Evolutionary conservation across 768 basidiomycete genomes (phyloP), one percentile per base, ranked within the genome.

Genomic region (Clitopilus hobsonii): DNA sequence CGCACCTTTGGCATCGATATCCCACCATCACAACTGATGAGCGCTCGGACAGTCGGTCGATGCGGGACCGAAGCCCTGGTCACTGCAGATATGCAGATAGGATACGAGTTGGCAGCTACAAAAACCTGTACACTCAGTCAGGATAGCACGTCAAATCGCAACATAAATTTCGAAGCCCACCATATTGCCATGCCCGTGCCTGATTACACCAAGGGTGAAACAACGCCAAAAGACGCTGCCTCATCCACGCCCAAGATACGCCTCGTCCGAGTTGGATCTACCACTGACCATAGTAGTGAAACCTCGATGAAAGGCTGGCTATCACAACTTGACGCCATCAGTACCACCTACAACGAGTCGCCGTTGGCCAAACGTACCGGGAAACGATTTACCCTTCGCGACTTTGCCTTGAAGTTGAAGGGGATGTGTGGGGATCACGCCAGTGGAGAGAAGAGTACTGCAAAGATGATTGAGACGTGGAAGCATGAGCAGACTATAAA

Each of bases 351-450:
- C 32, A 63, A 63, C 28, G 49, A 30, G 0, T 56, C 55, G 29
- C 59, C 59, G 13, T 45, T 60, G 2, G 57, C 57, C 38, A 56
- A 59, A 38, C 52, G 57, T 16, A 38, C 22, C 23, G 26, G 26
- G 3, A 50, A 28, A 6, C 49, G 38, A 24, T 41, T 41, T 41
- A 13, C 38, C 38, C 38, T 41, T 7, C 38, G 18, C 6, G 11
- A 51, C 16, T 41, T 59, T 30, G 55, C 28, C 51, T 53, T 23
- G 49, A 36, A 16, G 26, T 56, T 65, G 18, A 55, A 54, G 36
- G 65, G 63, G 16, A 67, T 68, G 63, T 57, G 58, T 41, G 58
- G 62, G 1, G 68, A 69, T 41, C 68, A 69, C 38, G 67, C 67
- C 6, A 45, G 32, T 4, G 41, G 29, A 1, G 61, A 68, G 53